Evolutionary conservation across 2,329 filamentous ascomycete genomes (phyloP).

Genomic region (Colletotrichum limetticola): DNA sequence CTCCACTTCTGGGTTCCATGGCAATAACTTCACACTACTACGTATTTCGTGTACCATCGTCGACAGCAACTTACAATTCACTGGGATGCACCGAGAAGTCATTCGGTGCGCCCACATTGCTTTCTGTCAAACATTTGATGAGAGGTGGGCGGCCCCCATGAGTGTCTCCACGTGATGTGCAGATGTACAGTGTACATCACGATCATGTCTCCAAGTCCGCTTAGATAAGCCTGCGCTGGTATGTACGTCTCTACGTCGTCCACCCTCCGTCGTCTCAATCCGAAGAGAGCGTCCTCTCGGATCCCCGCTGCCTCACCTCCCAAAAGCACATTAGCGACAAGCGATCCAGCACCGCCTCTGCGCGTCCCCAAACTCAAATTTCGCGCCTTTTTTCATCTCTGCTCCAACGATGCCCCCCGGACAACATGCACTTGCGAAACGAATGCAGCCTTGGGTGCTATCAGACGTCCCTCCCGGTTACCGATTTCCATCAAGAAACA

Average conservation of each 20-base stretch:
- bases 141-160: not conserved
- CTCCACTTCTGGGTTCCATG: too few species aligned
- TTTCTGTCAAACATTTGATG: not conserved
- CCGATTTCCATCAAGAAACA: constrained; percentile 9
- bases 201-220: not conserved
- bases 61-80: not conserved
- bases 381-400: not conserved
- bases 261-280: not conserved
- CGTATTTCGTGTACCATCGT: not conserved
- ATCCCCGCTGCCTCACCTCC: not conserved
- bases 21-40: not conserved
- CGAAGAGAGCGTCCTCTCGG: too few species aligned
- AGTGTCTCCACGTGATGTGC: not conserved
- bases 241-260: not conserved
- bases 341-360: not conserved
- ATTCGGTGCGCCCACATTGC: not conserved
- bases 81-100: not conserved
- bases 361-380: constrained; percentile 19
- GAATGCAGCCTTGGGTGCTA: constrained; percentile 19
- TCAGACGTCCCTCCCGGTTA: not conserved
- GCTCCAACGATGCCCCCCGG: constrained; percentile 25
- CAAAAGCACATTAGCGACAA: constrained; percentile 1
- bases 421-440: constrained; percentile 14
- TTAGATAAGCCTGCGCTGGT: not conserved
- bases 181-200: not conserved